Base-by-base conservation (phyloP, 2,329 filamentous ascomycete species). In the Aureobasidium sp. region DNA sequence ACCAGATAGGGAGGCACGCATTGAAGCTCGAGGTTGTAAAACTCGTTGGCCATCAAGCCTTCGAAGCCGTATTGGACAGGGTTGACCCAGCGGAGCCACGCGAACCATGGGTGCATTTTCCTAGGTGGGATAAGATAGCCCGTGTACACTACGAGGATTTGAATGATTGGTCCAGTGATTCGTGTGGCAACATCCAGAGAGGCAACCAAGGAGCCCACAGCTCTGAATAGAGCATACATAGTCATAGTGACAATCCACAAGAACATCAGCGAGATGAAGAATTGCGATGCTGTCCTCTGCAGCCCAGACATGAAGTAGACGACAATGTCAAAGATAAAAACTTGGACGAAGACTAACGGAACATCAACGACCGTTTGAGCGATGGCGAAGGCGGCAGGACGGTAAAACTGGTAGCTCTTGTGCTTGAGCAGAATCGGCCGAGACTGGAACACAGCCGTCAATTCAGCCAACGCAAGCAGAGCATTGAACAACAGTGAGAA, bases 21-120 rank as follows among this genome's bases (percentile, higher is more conserved):
- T 0, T 78, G 81, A 65, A 95, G 73, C 24, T 83, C 76, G 37
- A 87, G 74, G 10, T 79, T 71, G 30, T 77, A 76, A 62, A 95
- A 95, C 64, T 95, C 90, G 62, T 95, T 95, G 62, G 87, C 81
- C 87, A 95, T 93, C 69, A 95, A 69, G 2, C 82, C 74, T 10
- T 84, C 79, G 64, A 95, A 94, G 0, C 83, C 80, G 2, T 93
- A 76, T 40, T 86, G 88, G 0, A 90, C 72, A 0, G 83, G 77
- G 56, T 90, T 89, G 66, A 90, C 73, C 88, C 88, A 93, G 16
- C 85, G 75, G 5, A 90, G 66, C 84, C 87, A 91, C n/a, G 42
- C 30, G 47, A 42, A 62, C 60, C 60, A 62, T 11, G 60, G 60
- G 42, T 61, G 60, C 60, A 62, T 62, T 34, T 61, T 60, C 21